A percentile compares a stretch with the other conserved stretches of the same genome.
Conservation (phyloP, 768 basidiomycete species). For the Dacryopinax primogenitus region DNA sequence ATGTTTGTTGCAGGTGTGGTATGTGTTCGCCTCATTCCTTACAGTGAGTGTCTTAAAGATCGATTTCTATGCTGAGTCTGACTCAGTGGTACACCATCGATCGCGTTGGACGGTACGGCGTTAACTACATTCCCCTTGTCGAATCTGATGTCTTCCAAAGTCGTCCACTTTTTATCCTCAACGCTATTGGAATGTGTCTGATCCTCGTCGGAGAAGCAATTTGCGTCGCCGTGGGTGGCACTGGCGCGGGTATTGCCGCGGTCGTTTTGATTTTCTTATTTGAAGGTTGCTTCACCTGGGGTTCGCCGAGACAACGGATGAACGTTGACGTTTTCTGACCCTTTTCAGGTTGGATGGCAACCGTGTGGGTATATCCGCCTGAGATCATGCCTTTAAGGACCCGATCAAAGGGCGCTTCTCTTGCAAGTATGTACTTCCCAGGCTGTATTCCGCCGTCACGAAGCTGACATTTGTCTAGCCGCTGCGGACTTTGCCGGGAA, state of each 20-base stretch:
- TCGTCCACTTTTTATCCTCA: not conserved
- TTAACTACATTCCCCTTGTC: not conserved
- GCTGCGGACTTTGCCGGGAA: not conserved
- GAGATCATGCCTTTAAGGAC: not conserved
- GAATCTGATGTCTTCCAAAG: not conserved
- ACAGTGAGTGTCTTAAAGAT: not conserved
- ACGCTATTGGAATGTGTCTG: conserved; percentile 1
- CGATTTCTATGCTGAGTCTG: not conserved
- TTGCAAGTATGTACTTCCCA: not conserved
- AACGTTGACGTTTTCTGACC: not conserved
- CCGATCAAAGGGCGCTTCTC: not conserved
- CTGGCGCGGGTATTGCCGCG: not conserved
- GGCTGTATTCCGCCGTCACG: not conserved
- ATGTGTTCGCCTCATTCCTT: not conserved
- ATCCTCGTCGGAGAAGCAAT: not conserved
- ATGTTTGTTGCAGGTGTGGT: not conserved
- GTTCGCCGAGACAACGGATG: not conserved
- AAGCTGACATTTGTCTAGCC: not conserved
- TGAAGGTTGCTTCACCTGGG: not conserved
- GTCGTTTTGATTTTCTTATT: not conserved
- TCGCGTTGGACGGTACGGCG: not conserved
- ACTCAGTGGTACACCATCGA: not conserved
- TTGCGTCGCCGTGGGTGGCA: not conserved
- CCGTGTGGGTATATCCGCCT: not conserved
- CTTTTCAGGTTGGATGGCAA: not conserved